Percentiles rank a stretch among this genome's conserved stretches.
Evolutionary conservation across 2,329 filamentous ascomycete species (phyloP).

Genomic region (Cercospora brassicicola): DNA sequence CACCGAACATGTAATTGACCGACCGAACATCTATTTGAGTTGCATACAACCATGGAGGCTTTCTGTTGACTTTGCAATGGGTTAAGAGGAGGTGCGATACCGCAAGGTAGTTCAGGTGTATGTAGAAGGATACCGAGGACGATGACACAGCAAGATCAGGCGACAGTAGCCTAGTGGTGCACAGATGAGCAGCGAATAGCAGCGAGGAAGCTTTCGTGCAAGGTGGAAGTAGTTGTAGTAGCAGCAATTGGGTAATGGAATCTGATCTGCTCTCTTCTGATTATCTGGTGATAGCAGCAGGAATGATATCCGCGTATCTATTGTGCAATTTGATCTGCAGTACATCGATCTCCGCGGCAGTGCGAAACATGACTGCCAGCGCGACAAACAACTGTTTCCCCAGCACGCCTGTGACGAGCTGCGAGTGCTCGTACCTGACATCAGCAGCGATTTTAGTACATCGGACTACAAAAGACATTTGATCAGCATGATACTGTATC

Average conservation of each 20-base stretch:
- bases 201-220: not conserved
- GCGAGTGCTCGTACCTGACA: not conserved
- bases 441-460: not conserved
- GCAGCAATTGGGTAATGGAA: conserved; percentile 4
- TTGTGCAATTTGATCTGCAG: not conserved
- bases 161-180: not conserved
- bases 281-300: not conserved
- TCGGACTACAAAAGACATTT: not conserved
- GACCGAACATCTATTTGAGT: not conserved
- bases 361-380: not conserved
- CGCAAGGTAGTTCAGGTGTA: not conserved
- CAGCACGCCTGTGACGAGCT: not conserved
- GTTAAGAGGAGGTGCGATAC: not conserved
- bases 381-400: not conserved
- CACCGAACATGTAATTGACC: not conserved
- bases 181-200: not conserved
- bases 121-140: not conserved
- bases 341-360: not conserved
- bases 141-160: not conserved
- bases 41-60: not conserved
- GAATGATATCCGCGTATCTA: not conserved
- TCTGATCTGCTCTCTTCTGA: not conserved
- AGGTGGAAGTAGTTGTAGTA: not conserved
- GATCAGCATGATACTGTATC: not conserved
- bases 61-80: not conserved